Conservation (phyloP, 2,329 filamentous ascomycete species). For the Helicocarpus griseus region DNA sequence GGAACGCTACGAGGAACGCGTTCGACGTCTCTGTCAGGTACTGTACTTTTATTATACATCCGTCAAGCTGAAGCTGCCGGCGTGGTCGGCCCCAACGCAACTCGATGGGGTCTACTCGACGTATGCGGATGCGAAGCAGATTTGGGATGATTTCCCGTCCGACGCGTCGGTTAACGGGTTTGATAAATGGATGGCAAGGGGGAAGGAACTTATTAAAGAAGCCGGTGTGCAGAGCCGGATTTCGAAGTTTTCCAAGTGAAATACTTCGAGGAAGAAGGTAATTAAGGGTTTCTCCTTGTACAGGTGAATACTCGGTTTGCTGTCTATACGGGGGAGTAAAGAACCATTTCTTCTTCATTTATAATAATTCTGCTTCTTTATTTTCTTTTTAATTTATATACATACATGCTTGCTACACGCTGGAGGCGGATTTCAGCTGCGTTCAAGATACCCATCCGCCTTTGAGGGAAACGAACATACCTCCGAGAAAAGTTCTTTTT, state of each 20-base stretch:
- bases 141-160: conserved; percentile 36
- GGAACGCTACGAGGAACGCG: conserved; percentile 32
- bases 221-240: conserved; percentile 27
- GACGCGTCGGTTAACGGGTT: conserved; percentile 32
- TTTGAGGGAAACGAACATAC: neutral
- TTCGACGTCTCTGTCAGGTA: conserved; percentile 33
- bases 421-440: neutral
- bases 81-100: conserved; percentile 26
- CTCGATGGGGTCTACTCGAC: conserved; percentile 32
- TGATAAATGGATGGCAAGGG: conserved; percentile 30
- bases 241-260: conserved; percentile 5
- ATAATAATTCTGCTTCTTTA: neutral
- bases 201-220: conserved; percentile 30
- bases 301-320: neutral
- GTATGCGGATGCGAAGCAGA: conserved; percentile 31
- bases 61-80: conserved; percentile 32
- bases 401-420: neutral
- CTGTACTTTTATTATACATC: conserved; percentile 40
- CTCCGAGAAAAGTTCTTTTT: neutral
- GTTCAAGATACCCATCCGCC: neutral
- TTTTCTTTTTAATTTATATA: neutral
- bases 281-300: neutral
- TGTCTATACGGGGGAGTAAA: no score
- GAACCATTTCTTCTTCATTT: neutral
- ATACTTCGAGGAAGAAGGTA: neutral